Conservation (phyloP, 2,329 filamentous ascomycete genomes). For the Fusarium sp. region DNA sequence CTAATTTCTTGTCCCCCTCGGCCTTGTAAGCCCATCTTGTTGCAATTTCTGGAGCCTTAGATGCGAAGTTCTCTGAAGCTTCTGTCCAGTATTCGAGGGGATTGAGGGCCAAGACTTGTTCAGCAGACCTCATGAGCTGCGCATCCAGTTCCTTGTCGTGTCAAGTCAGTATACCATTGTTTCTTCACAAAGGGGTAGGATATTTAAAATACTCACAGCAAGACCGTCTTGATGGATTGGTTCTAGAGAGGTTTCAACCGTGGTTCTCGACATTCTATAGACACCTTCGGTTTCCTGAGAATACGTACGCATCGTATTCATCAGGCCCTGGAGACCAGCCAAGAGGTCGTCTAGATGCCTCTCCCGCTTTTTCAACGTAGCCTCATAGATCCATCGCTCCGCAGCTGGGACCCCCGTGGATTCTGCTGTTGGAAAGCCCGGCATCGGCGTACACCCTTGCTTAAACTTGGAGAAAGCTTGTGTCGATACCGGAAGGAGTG, state of each 20-base stretch:
- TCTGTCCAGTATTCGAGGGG: neutral
- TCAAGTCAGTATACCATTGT: too few relatives aligned
- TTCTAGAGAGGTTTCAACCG: constrained; percentile 4
- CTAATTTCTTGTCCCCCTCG: accelerated
- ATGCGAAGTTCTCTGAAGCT: neutral
- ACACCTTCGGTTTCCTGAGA: neutral
- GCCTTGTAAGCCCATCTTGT: neutral
- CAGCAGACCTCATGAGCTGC: neutral
- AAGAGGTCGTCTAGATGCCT: constrained; percentile 21
- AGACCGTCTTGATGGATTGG: neutral
- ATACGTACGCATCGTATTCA: constrained; percentile 14
- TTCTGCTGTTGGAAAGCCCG: neutral
- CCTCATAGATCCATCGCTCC: constrained; percentile 11
- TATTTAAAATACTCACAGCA: neutral
- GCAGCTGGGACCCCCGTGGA: constrained; percentile 27
- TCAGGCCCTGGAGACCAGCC: neutral
- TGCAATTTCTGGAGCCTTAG: neutral
- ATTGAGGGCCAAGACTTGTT: constrained; percentile 3
- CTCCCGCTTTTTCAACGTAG: neutral
- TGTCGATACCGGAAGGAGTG: constrained; percentile 16
- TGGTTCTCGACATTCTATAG: neutral
- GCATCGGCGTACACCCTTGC: accelerated
- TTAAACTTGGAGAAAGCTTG: constrained; percentile 25
- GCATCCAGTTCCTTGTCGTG: neutral
- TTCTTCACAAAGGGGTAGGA: neutral